Conservation (phyloP, 495 filamentous ascomycete genomes). For the Pseudomonodictys pantanalensis region DNA sequence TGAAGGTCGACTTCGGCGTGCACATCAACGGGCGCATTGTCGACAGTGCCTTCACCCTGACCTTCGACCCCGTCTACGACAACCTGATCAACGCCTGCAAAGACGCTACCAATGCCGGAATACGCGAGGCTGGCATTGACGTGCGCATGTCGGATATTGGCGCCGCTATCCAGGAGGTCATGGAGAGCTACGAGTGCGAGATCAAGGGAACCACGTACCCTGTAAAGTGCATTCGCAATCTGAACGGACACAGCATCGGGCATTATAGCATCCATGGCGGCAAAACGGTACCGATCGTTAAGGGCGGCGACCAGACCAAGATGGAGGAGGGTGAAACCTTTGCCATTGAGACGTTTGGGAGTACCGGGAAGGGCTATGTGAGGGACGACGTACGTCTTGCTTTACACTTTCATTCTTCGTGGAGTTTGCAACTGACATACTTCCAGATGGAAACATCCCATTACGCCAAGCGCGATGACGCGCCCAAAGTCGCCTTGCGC, state of each 20-base stretch:
- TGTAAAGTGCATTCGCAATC: constrained; percentile 56
- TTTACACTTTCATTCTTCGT: constrained; percentile 28
- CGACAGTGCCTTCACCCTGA: constrained; percentile 62
- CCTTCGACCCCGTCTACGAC: constrained; percentile 61
- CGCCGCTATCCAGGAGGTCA: constrained; percentile 62
- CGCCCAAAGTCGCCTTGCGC: constrained; percentile 50
- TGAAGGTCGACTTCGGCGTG: constrained; percentile 68
- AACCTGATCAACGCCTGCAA: constrained; percentile 59
- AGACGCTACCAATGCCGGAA: constrained; percentile 62
- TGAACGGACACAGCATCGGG: constrained; percentile 60
- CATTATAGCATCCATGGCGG: constrained; percentile 60
- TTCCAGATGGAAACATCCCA: constrained; percentile 51
- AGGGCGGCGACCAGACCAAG: constrained; percentile 56
- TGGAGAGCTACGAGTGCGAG: constrained; percentile 66
- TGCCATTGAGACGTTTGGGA: constrained; percentile 65
- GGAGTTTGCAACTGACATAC: constrained; percentile 9
- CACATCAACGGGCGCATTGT: constrained; percentile 66
- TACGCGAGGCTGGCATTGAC: constrained; percentile 62
- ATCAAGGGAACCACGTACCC: constrained; percentile 55
- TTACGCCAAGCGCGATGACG: constrained; percentile 54
- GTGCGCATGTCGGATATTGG: constrained; percentile 60
- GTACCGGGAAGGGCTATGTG: constrained; percentile 54
- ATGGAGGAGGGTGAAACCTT: constrained; percentile 68
- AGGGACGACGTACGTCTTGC: constrained; percentile 37
- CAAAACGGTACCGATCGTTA: constrained; percentile 62